Conservation (phyloP, 305 asterid species). For the Fraxinus baroniana region DNA sequence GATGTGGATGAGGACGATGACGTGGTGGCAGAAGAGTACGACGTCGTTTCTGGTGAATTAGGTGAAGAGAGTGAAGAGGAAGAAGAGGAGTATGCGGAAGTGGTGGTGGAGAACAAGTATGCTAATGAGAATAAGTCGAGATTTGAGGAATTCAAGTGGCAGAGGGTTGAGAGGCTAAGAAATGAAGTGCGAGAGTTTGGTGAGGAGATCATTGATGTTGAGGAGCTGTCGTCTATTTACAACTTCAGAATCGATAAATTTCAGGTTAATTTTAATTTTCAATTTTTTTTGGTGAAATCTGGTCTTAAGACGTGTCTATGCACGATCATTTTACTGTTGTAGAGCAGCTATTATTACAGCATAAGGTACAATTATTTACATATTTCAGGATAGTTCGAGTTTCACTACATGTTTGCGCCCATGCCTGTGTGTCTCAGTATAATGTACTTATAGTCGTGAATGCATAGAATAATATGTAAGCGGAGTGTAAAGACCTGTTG, state of each 20-base stretch:
- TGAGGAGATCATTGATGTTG: slow-evolving; percentile 71
- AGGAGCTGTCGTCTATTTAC: slow-evolving; percentile 86
- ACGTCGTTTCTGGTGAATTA: slow-evolving; percentile 35
- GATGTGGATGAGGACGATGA: slow-evolving; percentile 59
- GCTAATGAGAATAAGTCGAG: slow-evolving; percentile 33
- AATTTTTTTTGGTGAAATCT: background rate
- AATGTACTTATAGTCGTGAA: background rate
- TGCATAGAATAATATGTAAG: background rate
- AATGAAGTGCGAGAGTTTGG: slow-evolving; percentile 91
- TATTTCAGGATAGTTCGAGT: background rate
- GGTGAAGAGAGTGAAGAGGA: slow-evolving; percentile 33
- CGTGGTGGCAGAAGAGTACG: slow-evolving; percentile 73
- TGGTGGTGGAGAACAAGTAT: slow-evolving; percentile 23
- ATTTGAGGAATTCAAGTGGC: slow-evolving; percentile 82
- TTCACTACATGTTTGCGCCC: slow-evolving; percentile 17
- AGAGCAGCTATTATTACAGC: slow-evolving; percentile 5
- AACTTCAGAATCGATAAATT: slow-evolving; percentile 89
- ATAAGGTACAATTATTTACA: background rate
- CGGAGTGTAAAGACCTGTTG: background rate
- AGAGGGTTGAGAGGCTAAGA: slow-evolving; percentile 83
- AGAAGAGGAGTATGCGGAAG: slow-evolving; percentile 33
- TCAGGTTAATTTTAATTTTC: slow-evolving; percentile 49
- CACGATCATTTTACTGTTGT: background rate
- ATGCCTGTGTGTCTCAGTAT: slow-evolving; percentile 4
- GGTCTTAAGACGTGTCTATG: background rate